Percentiles rank a stretch among this genome's conserved stretches.
phyloP scores from a whole-genome alignment of 163 green algal genomes.

The Volvox carteri region DNA sequence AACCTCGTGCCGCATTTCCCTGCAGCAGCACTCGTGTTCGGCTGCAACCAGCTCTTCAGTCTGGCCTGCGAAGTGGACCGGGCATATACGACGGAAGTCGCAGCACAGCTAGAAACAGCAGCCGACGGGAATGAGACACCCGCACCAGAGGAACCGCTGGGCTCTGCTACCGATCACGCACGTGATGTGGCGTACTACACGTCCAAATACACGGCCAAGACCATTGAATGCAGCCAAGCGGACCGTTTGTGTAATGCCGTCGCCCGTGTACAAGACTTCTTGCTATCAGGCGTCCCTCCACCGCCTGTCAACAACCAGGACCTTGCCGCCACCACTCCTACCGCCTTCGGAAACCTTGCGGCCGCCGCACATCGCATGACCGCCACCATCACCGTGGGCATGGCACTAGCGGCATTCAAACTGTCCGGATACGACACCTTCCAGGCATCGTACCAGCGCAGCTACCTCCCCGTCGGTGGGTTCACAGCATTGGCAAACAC shows the following conservation, averaged over 20 bases:
- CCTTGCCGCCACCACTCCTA: not conserved
- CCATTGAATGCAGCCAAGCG: not conserved
- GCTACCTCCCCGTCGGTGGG: not conserved
- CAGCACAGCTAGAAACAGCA: not conserved
- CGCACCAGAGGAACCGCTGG: not conserved
- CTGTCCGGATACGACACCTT: constrained; percentile 4
- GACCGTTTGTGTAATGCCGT: not conserved
- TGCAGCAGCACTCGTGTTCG: not conserved
- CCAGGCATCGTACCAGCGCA: not conserved
- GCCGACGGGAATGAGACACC: not conserved
- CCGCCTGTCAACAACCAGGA: not conserved
- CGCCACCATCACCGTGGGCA: not conserved
- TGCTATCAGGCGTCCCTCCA: not conserved
- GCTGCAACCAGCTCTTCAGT: constrained; percentile 7
- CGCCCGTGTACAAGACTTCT: not conserved
- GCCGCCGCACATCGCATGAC: not conserved
- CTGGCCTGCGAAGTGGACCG: constrained; percentile 28
- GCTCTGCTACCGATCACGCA: not conserved
- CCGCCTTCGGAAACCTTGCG: not conserved
- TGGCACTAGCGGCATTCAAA: not conserved
- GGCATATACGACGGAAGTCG: not conserved
- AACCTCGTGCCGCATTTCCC: constrained; percentile 7
- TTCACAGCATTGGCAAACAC: not conserved
- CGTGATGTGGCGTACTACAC: not conserved
- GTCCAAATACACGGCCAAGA: constrained; percentile 7